phyloP scores from a whole-genome alignment of 2,329 filamentous ascomycete genomes.

The Alternaria sp. region DNA sequence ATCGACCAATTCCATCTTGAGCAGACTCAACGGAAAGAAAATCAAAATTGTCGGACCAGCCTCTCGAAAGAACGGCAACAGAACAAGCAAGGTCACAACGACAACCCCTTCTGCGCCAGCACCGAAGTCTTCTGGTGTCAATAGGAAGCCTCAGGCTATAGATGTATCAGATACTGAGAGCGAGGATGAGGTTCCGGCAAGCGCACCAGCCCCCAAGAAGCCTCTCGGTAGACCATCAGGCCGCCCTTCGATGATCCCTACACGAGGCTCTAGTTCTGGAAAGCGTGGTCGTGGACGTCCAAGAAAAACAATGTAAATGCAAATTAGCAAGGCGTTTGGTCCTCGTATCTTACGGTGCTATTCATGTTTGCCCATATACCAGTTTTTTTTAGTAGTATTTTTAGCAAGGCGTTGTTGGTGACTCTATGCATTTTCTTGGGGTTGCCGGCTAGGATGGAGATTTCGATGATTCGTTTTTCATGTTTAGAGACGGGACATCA shows the following conservation, averaged over 20 bases:
- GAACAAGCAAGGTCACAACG: constrained; percentile 20
- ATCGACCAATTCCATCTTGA: constrained; percentile 39
- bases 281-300: constrained; percentile 39
- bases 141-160: constrained; percentile 27
- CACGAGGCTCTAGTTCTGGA: constrained; percentile 29
- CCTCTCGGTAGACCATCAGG: constrained; percentile 28
- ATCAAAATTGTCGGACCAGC: constrained; percentile 45
- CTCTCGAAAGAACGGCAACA: constrained; percentile 27
- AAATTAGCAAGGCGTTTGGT: background rate
- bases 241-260: constrained; percentile 31
- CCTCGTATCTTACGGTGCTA: background rate
- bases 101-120: constrained; percentile 18
- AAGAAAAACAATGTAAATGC: constrained; percentile 26
- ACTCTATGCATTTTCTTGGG: background rate
- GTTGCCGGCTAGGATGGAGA: background rate
- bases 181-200: constrained; percentile 47
- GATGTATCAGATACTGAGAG: constrained; percentile 40
- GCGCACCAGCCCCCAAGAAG: constrained; percentile 30
- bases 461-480: background rate
- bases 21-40: constrained; percentile 45
- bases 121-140: constrained; percentile 30
- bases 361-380: background rate
- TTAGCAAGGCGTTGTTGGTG: background rate
- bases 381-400: background rate
- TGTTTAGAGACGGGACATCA: background rate